Conservation (phyloP, 73 alveolate species). For the Breviolum minutum region DNA sequence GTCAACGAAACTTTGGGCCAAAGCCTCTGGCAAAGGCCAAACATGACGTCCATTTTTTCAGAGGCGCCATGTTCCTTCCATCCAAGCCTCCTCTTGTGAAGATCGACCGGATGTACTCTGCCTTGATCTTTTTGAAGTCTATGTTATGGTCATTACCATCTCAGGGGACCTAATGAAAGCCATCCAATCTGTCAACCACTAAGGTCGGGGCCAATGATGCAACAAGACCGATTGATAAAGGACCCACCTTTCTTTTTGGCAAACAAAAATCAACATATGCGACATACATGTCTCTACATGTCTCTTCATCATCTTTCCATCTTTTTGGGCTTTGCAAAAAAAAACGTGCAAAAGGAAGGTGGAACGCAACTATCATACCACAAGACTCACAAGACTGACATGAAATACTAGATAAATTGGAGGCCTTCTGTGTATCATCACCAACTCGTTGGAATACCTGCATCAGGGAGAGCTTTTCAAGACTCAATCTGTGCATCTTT, state of each 20-base stretch:
- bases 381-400: no score
- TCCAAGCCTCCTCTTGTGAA: constrained; percentile 60
- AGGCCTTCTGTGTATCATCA: constrained; percentile 41
- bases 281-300: no score
- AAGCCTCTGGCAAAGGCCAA: background rate
- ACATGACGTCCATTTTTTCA: background rate
- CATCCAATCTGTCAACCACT: background rate
- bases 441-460: constrained; percentile 24
- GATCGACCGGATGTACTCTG: constrained; percentile 15
- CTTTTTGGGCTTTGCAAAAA: no score
- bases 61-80: background rate
- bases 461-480: background rate
- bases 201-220: constrained; percentile 58
- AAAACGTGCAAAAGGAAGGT: no score
- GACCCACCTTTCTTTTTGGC: constrained; percentile 35
- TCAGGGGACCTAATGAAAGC: background rate
- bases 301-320: no score
- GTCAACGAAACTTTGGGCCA: constrained; percentile 85
- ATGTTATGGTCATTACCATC: no score
- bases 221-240: constrained; percentile 57
- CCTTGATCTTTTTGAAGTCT: background rate
- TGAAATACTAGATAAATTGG: no score
- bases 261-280: no score
- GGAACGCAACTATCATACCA: no score
- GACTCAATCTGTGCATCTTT: background rate